Base-by-base conservation (phyloP, 2,329 filamentous ascomycete genomes). In the Pseudocercospora macadamiae region DNA sequence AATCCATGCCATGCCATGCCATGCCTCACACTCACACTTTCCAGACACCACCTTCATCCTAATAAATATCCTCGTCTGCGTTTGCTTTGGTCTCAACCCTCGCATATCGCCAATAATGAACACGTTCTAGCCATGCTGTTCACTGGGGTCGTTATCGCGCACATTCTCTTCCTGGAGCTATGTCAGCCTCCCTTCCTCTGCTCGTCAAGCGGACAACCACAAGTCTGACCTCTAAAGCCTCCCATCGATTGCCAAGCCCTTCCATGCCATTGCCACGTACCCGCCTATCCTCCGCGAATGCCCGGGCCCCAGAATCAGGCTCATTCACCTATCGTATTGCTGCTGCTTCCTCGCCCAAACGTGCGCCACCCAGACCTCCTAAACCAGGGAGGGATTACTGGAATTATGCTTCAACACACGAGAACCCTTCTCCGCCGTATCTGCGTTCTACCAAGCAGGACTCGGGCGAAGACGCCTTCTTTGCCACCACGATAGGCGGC, bases 391-490 rank as follows among this genome's bases (percentile, higher is more conserved):
- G 77, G 78, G 70, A 74, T 51, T 71, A 64, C 61, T 74, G 71
- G 66, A 66, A 65, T 37, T 73, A 73, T 57, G 66, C 66, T n/a
- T 71, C 69, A 3, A 70, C 69, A 6, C 64, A 73, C 18, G 54
- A 60, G 12, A 64, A 67, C 51, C 44, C 65, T 74, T 82, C 66
- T 80, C 83, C 70, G 85, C 86, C 72, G 4, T 74, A 73, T 47
- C 62, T 74, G 32, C 66, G 65, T 14, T 73, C 71, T 1, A 68
- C 80, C 79, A 66, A 82, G 79, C 62, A 86, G 89, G 21, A 90
- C 89, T 51, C 88, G 86, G 95, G 95, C 14, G 93, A 99, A 76
- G 95, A 99, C 82, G 91, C 95, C 58, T 97, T 97, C 79, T 99
- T 99, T 76, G 89, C 95, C 68, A 76, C 89, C 71, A 86, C 87